Percentiles rank a stretch among this genome's conserved stretches.
Evolutionary conservation across 495 filamentous ascomycete species (phyloP).

Genomic region (Chaetomium tenue): DNA sequence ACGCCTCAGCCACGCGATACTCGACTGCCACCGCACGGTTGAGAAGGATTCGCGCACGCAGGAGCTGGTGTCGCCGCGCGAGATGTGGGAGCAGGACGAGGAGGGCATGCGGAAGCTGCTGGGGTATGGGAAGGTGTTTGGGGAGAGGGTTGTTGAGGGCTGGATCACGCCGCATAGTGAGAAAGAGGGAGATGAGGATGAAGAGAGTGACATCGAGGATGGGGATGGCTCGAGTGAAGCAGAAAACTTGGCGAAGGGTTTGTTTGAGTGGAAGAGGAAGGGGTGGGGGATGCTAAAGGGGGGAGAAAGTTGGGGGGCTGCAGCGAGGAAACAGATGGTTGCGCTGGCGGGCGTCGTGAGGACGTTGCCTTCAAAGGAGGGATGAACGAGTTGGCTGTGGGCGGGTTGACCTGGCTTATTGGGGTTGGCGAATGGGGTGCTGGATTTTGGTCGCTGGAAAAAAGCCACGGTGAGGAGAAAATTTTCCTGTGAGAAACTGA

Average conservation of each 20-base stretch:
- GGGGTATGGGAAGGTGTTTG: constrained; percentile 34
- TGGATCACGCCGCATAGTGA: constrained; percentile 29
- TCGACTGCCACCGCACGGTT: constrained; percentile 23
- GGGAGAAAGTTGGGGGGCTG: constrained; percentile 38
- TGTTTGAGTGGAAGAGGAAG: constrained; percentile 39
- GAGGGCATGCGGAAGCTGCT: constrained; percentile 37
- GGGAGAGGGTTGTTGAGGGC: constrained; percentile 37
- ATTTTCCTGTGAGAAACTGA: neutral
- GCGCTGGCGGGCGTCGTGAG: constrained; percentile 36
- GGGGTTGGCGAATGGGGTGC: neutral
- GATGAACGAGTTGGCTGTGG: neutral
- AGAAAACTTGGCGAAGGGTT: constrained; percentile 29
- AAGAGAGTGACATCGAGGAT: neutral
- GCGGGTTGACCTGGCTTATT: neutral
- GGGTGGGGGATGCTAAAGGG: constrained; percentile 10
- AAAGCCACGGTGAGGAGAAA: neutral
- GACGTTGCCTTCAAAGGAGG: constrained; percentile 23
- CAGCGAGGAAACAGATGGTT: constrained; percentile 38
- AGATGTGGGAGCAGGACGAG: constrained; percentile 40
- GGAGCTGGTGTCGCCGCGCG: constrained; percentile 27
- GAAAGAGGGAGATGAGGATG: constrained; percentile 4
- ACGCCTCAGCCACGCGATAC: constrained; percentile 23
- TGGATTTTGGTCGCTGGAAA: neutral
- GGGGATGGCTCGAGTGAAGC: constrained; percentile 29
- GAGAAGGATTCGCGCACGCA: constrained; percentile 19